phyloP scores from a whole-genome alignment of 208 protist genomes.

The Crithidia bombi region DNA sequence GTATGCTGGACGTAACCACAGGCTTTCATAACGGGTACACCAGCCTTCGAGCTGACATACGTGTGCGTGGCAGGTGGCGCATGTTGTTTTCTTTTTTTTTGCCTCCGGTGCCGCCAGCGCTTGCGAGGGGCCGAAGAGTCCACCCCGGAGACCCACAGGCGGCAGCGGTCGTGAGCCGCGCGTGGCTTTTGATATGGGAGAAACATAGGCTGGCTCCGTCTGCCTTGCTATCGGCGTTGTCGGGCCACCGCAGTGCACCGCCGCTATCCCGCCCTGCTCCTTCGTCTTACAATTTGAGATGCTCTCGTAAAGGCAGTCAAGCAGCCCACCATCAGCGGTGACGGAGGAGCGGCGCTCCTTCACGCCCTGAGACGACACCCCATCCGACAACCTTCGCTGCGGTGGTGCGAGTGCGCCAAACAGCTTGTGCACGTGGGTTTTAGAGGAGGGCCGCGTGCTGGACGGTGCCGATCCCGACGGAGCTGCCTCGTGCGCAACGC shows the following conservation, averaged over 20 bases:
- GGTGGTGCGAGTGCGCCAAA: constrained; percentile 2
- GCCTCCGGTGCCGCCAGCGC: not conserved
- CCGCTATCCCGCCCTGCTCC: not conserved
- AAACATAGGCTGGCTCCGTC: no score
- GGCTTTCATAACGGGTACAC: constrained; percentile 2
- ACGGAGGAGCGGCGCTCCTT: not conserved
- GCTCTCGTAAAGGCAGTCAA: not conserved
- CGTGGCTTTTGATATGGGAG: not conserved
- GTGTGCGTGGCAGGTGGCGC: not conserved
- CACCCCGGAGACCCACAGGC: not conserved
- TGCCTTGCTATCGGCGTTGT: not conserved
- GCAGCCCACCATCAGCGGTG: not conserved
- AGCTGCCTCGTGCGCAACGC: no score
- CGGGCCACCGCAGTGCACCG: not conserved
- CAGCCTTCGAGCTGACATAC: not conserved
- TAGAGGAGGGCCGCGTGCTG: no score
- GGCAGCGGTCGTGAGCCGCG: not conserved
- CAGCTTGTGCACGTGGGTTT: not conserved
- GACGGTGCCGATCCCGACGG: no score
- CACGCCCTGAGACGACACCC: not conserved
- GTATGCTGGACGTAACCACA: constrained; percentile 2
- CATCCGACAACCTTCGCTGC: constrained; percentile 12
- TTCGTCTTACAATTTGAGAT: not conserved
- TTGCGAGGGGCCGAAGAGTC: not conserved
- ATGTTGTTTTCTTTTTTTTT: no score